phyloP scores from a whole-genome alignment of 2,329 filamentous ascomycete species.

The Colletotrichum sublineola region DNA sequence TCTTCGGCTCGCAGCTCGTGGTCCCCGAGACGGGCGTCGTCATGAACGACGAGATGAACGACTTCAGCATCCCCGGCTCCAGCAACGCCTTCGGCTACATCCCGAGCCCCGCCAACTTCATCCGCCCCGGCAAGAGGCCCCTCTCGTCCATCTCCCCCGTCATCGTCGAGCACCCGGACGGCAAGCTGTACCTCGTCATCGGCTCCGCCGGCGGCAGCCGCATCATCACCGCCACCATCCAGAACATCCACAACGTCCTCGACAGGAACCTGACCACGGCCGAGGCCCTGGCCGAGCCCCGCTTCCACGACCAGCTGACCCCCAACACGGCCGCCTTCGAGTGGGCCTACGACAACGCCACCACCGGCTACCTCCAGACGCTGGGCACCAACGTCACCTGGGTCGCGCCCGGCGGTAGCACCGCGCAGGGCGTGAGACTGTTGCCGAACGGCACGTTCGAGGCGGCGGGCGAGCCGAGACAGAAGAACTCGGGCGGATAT shows the following conservation, averaged over 20 bases:
- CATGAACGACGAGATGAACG: slow-evolving; percentile 74
- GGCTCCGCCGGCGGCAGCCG: slow-evolving; percentile 86
- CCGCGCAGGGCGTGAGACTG: slow-evolving; percentile 79
- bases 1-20: slow-evolving; percentile 82
- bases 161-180: slow-evolving; percentile 80
- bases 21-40: slow-evolving; percentile 87
- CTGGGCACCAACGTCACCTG: slow-evolving; percentile 82
- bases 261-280: slow-evolving; percentile 73
- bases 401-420: slow-evolving; percentile 74
- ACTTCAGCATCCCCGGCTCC: slow-evolving; percentile 81
- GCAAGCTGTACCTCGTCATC: slow-evolving; percentile 77
- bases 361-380: slow-evolving; percentile 73
- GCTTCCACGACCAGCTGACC: slow-evolving; percentile 86
- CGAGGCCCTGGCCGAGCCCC: slow-evolving; percentile 75
- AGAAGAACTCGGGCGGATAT: slow-evolving; percentile 78
- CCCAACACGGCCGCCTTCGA: slow-evolving; percentile 80
- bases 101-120: slow-evolving; percentile 80
- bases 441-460: slow-evolving; percentile 78
- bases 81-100: slow-evolving; percentile 83
- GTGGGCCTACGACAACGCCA: slow-evolving; percentile 77
- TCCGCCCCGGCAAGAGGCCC: slow-evolving; percentile 82
- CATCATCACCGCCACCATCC: slow-evolving; percentile 87
- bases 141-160: slow-evolving; percentile 82
- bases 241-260: slow-evolving; percentile 80
- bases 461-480: slow-evolving; percentile 86